phyloP scores from a whole-genome alignment of 208 protist species.

The Crithidia bombi region DNA sequence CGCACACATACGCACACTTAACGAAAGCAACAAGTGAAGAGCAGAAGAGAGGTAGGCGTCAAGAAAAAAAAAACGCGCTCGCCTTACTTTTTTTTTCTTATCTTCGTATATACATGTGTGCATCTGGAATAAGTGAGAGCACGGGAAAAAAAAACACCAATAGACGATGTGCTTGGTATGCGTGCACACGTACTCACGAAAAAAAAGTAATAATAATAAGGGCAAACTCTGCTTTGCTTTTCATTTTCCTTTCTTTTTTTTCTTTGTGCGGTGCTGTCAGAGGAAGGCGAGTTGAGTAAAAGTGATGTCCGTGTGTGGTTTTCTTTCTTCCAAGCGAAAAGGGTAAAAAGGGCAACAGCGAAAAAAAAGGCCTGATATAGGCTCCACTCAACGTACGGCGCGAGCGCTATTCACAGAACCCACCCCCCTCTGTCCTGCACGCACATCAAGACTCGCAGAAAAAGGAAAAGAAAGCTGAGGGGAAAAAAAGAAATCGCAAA shows the following conservation, averaged over 20 bases:
- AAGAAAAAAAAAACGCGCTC: conserved; percentile 13
- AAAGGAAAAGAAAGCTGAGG: too few species aligned
- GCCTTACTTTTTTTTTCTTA: background rate
- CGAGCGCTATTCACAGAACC: too few species aligned
- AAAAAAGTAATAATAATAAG: background rate
- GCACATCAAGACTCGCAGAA: too few species aligned
- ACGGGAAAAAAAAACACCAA: background rate
- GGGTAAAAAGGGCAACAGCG: conserved; percentile 1
- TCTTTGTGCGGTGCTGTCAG: too few species aligned
- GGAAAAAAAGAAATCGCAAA: background rate
- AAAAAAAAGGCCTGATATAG: too few species aligned
- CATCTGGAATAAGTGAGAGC: too few species aligned
- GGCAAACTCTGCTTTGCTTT: background rate
- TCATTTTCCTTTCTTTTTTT: background rate
- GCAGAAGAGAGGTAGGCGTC: too few species aligned
- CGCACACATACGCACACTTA: background rate
- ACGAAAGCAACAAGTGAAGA: conserved; percentile 11
- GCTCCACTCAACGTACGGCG: background rate
- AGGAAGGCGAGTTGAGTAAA: too few species aligned
- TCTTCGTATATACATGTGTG: background rate
- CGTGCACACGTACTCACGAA: background rate
- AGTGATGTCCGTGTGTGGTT: too few species aligned
- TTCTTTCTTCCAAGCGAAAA: too few species aligned
- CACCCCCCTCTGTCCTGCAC: too few species aligned
- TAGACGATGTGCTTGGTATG: background rate